phyloP scores from a whole-genome alignment of 2,329 filamentous ascomycete genomes.

The Neonectria coccinea region DNA sequence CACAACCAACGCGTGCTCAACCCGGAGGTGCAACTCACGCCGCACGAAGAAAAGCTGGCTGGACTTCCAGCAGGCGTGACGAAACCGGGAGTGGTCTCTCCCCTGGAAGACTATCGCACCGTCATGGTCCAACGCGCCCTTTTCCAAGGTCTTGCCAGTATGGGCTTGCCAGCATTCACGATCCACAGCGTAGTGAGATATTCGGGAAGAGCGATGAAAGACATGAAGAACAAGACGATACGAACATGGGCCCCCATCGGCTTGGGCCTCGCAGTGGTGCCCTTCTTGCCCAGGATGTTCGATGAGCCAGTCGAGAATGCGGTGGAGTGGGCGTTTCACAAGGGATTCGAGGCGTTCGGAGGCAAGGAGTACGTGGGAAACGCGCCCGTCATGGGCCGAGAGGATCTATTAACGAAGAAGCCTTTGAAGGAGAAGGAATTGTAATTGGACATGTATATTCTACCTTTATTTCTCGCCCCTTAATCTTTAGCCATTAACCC shows the following conservation, averaged over 20 bases:
- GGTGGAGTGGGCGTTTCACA: constrained; percentile 91
- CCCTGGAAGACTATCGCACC: constrained; percentile 88
- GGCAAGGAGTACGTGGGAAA: constrained; percentile 69
- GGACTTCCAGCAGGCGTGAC: constrained; percentile 55
- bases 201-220: constrained; percentile 86
- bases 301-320: constrained; percentile 93
- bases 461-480: too few species aligned
- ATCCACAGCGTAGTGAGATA: constrained; percentile 95
- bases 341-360: constrained; percentile 79
- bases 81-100: constrained; percentile 63
- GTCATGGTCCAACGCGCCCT: constrained; percentile 92
- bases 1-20: constrained; percentile 83
- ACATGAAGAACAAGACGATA: constrained; percentile 78
- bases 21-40: constrained; percentile 70
- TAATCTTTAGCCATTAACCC: too few species aligned
- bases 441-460: constrained; percentile 37
- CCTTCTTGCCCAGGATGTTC: constrained; percentile 85
- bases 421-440: constrained; percentile 60
- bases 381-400: constrained; percentile 65
- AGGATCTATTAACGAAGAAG: constrained; percentile 54
- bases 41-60: constrained; percentile 61
- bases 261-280: constrained; percentile 80
- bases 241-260: constrained; percentile 93
- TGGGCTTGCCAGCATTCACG: constrained; percentile 93
- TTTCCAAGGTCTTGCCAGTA: constrained; percentile 91